A percentile compares a stretch with the other conserved stretches of the same genome.
Evolutionary conservation across 2,329 filamentous ascomycete species (phyloP).

Genomic region (Teratosphaeriaceae sp.): DNA sequence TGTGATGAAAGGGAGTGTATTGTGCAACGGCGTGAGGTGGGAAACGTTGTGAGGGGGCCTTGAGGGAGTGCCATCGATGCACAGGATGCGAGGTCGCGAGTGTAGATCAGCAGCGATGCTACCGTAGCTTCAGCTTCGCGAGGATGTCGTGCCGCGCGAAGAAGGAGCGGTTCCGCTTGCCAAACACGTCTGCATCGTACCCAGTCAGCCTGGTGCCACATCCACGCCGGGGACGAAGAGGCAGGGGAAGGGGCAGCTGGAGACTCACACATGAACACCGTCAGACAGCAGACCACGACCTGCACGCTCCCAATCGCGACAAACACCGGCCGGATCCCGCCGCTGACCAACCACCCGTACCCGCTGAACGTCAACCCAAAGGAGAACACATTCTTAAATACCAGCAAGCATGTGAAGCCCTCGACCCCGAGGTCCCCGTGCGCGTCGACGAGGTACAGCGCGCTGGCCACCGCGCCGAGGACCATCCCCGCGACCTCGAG

Average conservation of each 20-base stretch:
- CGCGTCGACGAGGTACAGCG: conserved; percentile 86
- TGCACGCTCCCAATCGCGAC: conserved; percentile 69
- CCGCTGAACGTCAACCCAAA: conserved; percentile 79
- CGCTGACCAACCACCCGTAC: conserved; percentile 69
- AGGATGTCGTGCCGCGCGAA: conserved; percentile 71
- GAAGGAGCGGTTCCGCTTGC: conserved; percentile 69
- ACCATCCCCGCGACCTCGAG: conserved; percentile 87
- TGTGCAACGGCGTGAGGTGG: too few species aligned
- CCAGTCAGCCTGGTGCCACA: not conserved
- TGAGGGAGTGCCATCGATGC: too few species aligned
- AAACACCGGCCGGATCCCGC: conserved; percentile 60
- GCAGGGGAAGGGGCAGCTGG: not conserved
- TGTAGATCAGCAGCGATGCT: conserved; percentile 1
- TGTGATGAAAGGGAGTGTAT: too few species aligned
- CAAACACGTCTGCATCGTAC: conserved; percentile 63
- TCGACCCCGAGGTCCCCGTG: conserved; percentile 83
- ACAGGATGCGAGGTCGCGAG: too few species aligned
- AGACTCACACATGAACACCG: conserved; percentile 70
- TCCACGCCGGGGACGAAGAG: not conserved
- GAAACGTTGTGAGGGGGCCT: too few species aligned
- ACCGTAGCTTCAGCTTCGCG: conserved; percentile 37
- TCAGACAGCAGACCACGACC: conserved; percentile 66
- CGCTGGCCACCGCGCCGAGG: conserved; percentile 76
- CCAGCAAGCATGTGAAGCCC: conserved; percentile 79
- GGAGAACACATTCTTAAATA: conserved; percentile 93